These are phyloP conservation scores for Blastocystis sp. DNA, from an alignment of 352 stramenopile species.

Conservation along the genomic window DNA sequence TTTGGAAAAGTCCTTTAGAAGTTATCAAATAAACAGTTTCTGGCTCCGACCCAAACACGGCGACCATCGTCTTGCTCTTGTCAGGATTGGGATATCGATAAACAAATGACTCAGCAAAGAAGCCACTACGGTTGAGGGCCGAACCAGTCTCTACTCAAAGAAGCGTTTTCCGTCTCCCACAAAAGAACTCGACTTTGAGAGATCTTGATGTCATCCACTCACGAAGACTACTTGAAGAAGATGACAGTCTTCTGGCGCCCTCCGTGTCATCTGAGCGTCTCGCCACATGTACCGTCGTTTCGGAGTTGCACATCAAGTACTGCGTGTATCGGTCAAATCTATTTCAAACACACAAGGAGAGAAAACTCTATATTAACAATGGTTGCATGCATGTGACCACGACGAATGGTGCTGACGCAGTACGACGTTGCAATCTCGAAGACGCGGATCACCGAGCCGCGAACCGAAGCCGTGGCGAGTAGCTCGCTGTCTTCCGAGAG, in stretches of 20 bases:
- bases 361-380: conserved; percentile 24
- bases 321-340: conserved; percentile 24
- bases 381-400: not conserved
- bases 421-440: not conserved
- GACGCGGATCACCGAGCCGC: conserved; percentile 7
- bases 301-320: conserved; percentile 40
- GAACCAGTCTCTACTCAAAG: not conserved
- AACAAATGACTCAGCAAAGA: conserved; percentile 1
- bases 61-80: conserved; percentile 3
- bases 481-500: not conserved
- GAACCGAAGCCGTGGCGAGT: not conserved
- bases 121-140: not conserved
- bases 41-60: conserved; percentile 29
- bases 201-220: not conserved
- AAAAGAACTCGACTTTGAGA: not conserved
- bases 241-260: not conserved
- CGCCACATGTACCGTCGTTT: conserved; percentile 11
- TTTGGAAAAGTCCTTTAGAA: conserved; percentile 13
- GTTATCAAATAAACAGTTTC: conserved; percentile 20
- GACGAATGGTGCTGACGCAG: not conserved
- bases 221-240: not conserved
- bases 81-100: conserved; percentile 9
- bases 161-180: not conserved
- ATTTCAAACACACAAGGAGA: not conserved
- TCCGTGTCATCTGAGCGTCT: not conserved